These are phyloP conservation scores for Rhytidiadelphus loreus DNA, from an alignment of 225 moss, liverwort and hornwort species.

Conservation along the genomic window DNA sequence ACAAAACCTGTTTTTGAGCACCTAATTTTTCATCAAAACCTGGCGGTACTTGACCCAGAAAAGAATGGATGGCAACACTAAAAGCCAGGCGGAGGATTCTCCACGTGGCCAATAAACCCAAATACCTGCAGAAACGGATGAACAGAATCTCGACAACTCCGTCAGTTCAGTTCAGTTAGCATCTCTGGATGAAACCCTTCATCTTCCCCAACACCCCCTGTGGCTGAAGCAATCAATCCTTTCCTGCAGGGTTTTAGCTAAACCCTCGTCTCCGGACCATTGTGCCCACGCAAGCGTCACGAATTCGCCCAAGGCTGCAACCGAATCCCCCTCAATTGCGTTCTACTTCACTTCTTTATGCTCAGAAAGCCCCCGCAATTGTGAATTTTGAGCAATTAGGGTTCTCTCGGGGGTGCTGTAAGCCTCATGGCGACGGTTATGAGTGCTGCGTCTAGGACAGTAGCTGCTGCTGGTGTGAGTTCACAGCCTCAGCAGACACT, in stretches of 20 bases:
- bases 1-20: too few species aligned
- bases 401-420: background rate
- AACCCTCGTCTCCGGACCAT: background rate
- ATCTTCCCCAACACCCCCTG: background rate
- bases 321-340: background rate
- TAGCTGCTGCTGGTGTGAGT: background rate
- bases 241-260: background rate
- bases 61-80: background rate
- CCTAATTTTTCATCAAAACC: too few species aligned
- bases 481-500: background rate
- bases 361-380: background rate
- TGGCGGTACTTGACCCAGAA: background rate
- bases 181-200: background rate
- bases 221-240: background rate
- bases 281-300: background rate
- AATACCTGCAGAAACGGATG: background rate
- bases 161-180: background rate
- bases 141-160: background rate
- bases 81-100: background rate
- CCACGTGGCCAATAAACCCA: background rate
- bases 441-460: constrained; percentile 15
- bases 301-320: background rate
- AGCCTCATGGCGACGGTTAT: constrained; percentile 26
- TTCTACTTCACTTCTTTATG: background rate
- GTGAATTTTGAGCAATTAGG: background rate